Conservation (phyloP, 139 green algal species). For the Parachlorella kessleri region DNA sequence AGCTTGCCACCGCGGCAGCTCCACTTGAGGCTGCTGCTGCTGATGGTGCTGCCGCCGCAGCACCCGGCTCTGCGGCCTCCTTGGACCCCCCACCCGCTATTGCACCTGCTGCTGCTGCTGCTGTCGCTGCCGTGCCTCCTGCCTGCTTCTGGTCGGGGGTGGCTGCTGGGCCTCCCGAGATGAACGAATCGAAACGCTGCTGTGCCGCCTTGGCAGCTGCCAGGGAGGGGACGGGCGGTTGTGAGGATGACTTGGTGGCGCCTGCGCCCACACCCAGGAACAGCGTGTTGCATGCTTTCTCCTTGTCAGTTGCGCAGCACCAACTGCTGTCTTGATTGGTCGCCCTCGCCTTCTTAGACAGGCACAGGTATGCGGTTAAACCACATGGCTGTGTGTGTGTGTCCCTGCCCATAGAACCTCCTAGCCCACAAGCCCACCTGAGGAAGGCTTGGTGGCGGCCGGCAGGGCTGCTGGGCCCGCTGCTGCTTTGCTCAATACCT, state of each 20-base stretch:
- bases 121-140: neutral
- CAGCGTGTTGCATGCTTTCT: neutral
- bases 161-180: neutral
- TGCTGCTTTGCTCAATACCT: too few species aligned
- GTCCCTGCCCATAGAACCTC: too few species aligned
- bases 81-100: neutral
- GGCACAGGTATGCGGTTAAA: too few species aligned
- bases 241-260: neutral
- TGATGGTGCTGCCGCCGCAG: neutral
- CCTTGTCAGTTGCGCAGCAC: too few species aligned
- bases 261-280: too few species aligned
- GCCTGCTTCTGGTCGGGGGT: neutral
- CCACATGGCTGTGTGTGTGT: too few species aligned
- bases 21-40: neutral
- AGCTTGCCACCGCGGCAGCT: neutral
- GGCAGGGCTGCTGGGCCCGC: too few species aligned
- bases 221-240: neutral
- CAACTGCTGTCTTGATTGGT: too few species aligned
- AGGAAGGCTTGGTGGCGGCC: too few species aligned
- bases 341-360: too few species aligned
- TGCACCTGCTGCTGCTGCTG: neutral
- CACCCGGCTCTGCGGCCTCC: neutral
- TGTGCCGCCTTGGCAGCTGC: constrained; percentile 30
- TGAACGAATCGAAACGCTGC: constrained; percentile 12
- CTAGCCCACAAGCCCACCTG: too few species aligned